Base-by-base conservation (phyloP, 495 filamentous ascomycete genomes). In the Penicillium taxi region DNA sequence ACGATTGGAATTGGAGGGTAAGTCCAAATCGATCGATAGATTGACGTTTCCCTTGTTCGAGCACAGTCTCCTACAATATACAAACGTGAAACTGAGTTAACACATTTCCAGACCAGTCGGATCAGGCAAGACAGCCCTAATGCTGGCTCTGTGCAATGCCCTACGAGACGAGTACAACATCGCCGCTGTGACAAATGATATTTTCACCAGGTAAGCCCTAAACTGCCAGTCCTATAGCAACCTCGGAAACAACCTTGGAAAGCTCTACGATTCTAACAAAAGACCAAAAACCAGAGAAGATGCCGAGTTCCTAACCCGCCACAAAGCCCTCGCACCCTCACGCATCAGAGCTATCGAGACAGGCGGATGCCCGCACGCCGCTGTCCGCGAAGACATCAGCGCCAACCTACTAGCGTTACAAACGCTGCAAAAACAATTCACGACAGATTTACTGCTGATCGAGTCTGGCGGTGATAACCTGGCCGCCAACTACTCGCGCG, bases 1-100 rank as follows among this genome's bases (percentile, higher is more conserved):
- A 96, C 91, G 12, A 69, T 96, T 41, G 91, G 91, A 16, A 96
- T 96, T 56, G 91, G 91, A 62, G 91, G 91, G 91, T 95, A 73
- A 42, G 79, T 73, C 13, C 23, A 28, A 25, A 11, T n/a, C 27
- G 17, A 25, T 22, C 13, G n/a, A 26, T 19, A 32, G 1, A 16
- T 19, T 17, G 9, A 16, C 23, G 9, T 17, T 26, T 9, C 6
- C 11, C 20, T 22, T 23, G 9, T 1, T 12, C 22, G 9, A 15
- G 24, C 11, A n/a, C 20, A 24, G 9, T 35, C 29, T 9, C 29
- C 29, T 8, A 16, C 7, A 16, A 4, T 32, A 32, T 32, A 32
- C 26, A 6, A 28, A 26, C 16, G 13, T 16, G 18, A 26, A 16
- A 16, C 20, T 48, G 12, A 34, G 11, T 20, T 8, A 22, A 14